Conservation (phyloP, 2,329 filamentous ascomycete genomes). For the Neonectria coccinea region DNA sequence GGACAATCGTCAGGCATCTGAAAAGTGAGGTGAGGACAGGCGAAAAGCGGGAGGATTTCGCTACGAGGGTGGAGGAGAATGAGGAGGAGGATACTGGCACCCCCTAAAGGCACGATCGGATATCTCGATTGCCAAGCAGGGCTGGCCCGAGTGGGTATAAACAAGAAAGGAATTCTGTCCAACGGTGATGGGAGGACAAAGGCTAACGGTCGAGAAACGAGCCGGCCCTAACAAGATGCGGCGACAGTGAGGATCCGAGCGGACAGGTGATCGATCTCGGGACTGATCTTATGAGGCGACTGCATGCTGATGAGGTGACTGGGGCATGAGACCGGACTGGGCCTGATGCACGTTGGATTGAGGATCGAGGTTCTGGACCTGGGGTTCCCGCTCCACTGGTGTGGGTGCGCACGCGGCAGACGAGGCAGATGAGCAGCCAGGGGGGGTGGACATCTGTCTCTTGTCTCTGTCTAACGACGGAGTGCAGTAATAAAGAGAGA, state of each 20-base stretch:
- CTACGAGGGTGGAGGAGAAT: constrained; percentile 24
- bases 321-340: constrained; percentile 31
- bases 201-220: constrained; percentile 35
- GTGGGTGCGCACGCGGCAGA: constrained; percentile 36
- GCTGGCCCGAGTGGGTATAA: constrained; percentile 31
- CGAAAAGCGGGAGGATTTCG: constrained; percentile 27
- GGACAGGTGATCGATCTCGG: constrained; percentile 42
- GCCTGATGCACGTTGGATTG: constrained; percentile 38
- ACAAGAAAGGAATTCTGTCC: constrained; percentile 31
- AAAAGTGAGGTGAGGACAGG: constrained; percentile 28
- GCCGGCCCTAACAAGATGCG: constrained; percentile 30
- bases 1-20: constrained; percentile 33
- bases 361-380: constrained; percentile 42
- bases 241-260: constrained; percentile 32
- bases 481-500: neutral
- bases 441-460: neutral
- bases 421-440: constrained; percentile 10
- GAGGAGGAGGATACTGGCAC: constrained; percentile 30
- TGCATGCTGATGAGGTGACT: constrained; percentile 44
- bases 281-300: constrained; percentile 41
- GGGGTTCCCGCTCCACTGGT: constrained; percentile 32
- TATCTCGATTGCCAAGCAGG: constrained; percentile 43
- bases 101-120: constrained; percentile 36
- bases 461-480: neutral
- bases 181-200: constrained; percentile 34